These are phyloP conservation scores for Lichtheimia corymbifera DNA, from an alignment of 371 early-diverging fungal genomes.

Conservation along the genomic window DNA sequence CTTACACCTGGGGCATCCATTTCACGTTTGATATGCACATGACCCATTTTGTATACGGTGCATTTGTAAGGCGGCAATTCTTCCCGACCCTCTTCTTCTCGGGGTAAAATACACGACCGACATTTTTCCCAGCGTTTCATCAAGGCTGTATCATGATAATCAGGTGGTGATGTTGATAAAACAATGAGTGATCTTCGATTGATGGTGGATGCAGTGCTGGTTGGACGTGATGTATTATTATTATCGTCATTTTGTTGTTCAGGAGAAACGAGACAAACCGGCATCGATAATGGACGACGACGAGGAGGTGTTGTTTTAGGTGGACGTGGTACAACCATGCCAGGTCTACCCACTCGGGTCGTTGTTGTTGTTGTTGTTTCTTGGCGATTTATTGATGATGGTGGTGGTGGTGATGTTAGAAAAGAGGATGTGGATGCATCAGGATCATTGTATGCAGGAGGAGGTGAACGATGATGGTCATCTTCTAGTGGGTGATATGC, in stretches of 20 bases:
- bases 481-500: neutral
- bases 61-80: conserved; percentile 44
- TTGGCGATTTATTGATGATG: neutral
- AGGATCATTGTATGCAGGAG: neutral
- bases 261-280: too few relatives aligned
- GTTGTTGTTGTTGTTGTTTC: neutral
- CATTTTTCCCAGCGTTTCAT: conserved; percentile 33
- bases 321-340: conserved; percentile 1
- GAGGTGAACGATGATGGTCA: conserved; percentile 1
- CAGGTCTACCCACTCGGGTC: neutral
- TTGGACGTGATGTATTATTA: neutral
- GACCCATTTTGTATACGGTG: conserved; percentile 50
- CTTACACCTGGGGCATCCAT: conserved; percentile 36
- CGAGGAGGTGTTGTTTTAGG: neutral
- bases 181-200: conserved; percentile 17
- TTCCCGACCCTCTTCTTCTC: conserved; percentile 40
- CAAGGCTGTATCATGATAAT: conserved; percentile 20
- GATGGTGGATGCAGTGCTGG: neutral
- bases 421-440: conserved; percentile 1
- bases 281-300: neutral
- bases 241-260: conserved; percentile 8
- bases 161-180: conserved; percentile 14
- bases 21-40: conserved; percentile 46
- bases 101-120: conserved; percentile 32
- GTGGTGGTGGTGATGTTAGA: conserved; percentile 1